phyloP scores from a whole-genome alignment of 2,329 filamentous ascomycete genomes.

The Paracoccidioides brasiliensis region DNA sequence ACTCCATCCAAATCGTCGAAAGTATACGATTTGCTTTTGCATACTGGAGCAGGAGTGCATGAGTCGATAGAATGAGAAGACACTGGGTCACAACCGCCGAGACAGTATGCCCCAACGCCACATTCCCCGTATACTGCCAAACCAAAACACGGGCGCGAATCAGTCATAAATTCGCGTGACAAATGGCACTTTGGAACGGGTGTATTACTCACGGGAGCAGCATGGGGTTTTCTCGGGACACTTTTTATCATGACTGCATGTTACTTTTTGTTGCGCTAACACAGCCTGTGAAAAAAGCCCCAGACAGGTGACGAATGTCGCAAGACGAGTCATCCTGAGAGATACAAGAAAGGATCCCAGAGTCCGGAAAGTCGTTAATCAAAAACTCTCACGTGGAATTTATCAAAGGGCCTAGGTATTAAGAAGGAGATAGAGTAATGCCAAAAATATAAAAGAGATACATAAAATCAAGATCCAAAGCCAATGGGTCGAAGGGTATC shows the following conservation, averaged over 20 bases:
- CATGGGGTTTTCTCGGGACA: slow-evolving; percentile 64
- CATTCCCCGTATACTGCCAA: slow-evolving; percentile 75
- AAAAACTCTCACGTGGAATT: neutral
- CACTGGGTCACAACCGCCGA: slow-evolving; percentile 85
- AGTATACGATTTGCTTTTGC: slow-evolving; percentile 58
- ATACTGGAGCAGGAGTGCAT: slow-evolving; percentile 74
- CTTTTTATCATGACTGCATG: slow-evolving; percentile 37
- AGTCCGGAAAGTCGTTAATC: neutral
- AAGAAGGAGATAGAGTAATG: neutral
- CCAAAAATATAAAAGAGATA: slow-evolving; percentile 6
- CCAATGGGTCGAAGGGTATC: neutral
- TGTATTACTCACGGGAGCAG: slow-evolving; percentile 56
- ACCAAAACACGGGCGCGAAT: neutral
- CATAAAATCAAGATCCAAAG: slow-evolving; percentile 11
- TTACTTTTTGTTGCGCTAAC: slow-evolving; percentile 17
- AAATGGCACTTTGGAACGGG: neutral
- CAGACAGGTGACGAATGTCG: slow-evolving; percentile 20
- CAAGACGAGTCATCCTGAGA: slow-evolving; percentile 25
- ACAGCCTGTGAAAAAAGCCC: slow-evolving; percentile 22
- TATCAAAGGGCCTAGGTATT: neutral
- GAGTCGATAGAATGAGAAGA: slow-evolving; percentile 72
- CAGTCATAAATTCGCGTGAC: neutral
- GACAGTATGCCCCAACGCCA: slow-evolving; percentile 85
- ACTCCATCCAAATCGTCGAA: slow-evolving; percentile 62
- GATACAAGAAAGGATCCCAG: neutral